Conservation (phyloP, 139 green algal species). For the Auxenochlorella pyrenoidosa region DNA sequence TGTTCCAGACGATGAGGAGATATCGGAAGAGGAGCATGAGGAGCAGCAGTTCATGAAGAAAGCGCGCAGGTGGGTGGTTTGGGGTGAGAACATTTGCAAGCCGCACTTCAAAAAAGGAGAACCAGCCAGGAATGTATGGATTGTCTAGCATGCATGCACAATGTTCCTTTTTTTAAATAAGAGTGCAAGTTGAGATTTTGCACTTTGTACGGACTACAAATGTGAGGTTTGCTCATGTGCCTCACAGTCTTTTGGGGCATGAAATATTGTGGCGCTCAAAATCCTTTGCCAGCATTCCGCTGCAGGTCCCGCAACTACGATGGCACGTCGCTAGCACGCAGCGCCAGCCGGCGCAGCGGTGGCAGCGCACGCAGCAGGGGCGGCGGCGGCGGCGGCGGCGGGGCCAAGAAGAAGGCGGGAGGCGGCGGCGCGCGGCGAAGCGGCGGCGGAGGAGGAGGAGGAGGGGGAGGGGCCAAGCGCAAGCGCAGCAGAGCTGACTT, state of each 20-base stretch:
- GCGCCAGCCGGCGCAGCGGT: background rate
- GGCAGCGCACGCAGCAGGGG: background rate
- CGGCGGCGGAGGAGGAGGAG: constrained; percentile 4
- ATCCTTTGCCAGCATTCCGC: background rate
- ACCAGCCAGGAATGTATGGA: too few relatives aligned
- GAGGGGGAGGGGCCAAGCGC: constrained; percentile 4
- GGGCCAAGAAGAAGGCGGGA: constrained; percentile 6
- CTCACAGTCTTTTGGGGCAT: too few relatives aligned
- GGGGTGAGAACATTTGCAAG: too few relatives aligned
- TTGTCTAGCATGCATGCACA: too few relatives aligned
- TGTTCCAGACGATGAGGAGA: constrained; percentile 11
- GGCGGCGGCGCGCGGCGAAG: background rate
- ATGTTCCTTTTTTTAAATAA: too few relatives aligned
- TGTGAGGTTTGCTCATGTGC: too few relatives aligned
- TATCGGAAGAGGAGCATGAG: constrained; percentile 12
- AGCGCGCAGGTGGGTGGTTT: background rate
- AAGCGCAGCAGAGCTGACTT: constrained; percentile 28
- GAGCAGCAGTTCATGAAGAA: constrained; percentile 16
- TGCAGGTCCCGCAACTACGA: constrained; percentile 1
- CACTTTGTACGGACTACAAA: too few relatives aligned
- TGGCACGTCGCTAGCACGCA: background rate
- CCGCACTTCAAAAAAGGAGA: too few relatives aligned
- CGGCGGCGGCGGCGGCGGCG: constrained; percentile 15
- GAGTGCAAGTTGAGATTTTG: too few relatives aligned
- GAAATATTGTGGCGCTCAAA: too few relatives aligned